Conservation (phyloP, 371 early-diverging fungal species). For the Blakeslea trispora region DNA sequence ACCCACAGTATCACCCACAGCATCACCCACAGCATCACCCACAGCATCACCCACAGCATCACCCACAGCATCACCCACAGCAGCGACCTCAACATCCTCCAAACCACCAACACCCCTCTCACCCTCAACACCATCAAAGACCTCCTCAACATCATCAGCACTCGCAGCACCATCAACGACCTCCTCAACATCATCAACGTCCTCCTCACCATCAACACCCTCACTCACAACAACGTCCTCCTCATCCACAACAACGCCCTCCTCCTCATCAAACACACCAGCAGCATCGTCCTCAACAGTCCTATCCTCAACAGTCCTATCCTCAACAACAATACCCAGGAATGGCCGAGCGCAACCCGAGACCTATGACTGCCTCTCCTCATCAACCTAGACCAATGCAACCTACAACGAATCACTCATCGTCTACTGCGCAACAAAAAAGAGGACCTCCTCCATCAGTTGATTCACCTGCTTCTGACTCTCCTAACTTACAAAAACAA, state of each 20-base stretch:
- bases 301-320: not conserved
- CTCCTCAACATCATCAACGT: conserved; percentile 1
- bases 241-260: conserved; percentile 4
- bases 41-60: conserved; percentile 6
- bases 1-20: not conserved
- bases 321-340: conserved; percentile 8
- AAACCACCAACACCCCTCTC: conserved; percentile 6
- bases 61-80: conserved; percentile 12
- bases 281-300: not conserved
- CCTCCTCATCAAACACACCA: not conserved
- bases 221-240: conserved; percentile 8
- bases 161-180: not conserved
- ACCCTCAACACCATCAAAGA: not conserved
- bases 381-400: conserved; percentile 11
- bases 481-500: conserved; percentile 15
- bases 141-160: not conserved
- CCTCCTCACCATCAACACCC: conserved; percentile 1
- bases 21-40: conserved; percentile 3
- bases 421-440: conserved; percentile 1
- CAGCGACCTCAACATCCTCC: conserved; percentile 4
- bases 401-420: conserved; percentile 3
- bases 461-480: conserved; percentile 1
- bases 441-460: conserved; percentile 11
- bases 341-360: not conserved
- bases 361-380: conserved; percentile 5